phyloP scores from a whole-genome alignment of 139 green algal genomes.

The Chlamydomonas asymmetrica region DNA sequence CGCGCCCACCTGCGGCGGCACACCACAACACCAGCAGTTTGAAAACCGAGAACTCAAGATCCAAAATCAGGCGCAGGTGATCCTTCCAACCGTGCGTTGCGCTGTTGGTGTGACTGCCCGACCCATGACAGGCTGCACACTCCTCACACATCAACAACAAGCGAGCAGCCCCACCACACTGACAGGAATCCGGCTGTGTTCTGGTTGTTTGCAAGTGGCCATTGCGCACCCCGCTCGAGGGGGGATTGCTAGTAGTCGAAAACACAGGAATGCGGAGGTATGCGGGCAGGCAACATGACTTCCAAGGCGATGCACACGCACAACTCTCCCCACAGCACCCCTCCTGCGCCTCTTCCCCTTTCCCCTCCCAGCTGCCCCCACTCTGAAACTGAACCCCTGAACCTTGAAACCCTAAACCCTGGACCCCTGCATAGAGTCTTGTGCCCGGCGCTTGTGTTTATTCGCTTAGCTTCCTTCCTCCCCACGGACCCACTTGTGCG shows the following conservation, averaged over 20 bases:
- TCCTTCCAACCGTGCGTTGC: background rate
- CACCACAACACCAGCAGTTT: background rate
- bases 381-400: too few relatives aligned
- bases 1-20: slow-evolving; percentile 41
- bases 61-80: slow-evolving; percentile 2
- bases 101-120: background rate
- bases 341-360: too few relatives aligned
- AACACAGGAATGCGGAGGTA: background rate
- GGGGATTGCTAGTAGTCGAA: background rate
- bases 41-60: background rate
- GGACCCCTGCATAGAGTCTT: too few relatives aligned
- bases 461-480: background rate
- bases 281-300: background rate
- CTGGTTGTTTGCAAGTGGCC: background rate
- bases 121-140: background rate
- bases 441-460: too few relatives aligned
- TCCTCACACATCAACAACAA: background rate
- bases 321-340: background rate
- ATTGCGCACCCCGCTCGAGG: background rate
- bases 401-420: background rate
- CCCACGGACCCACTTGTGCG: slow-evolving; percentile 79
- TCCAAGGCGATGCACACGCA: background rate
- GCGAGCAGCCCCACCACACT: background rate
- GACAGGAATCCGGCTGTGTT: background rate
- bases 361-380: too few relatives aligned